Evolutionary conservation across 306 rosid genomes (phyloP).

Genomic region (Betula pendula): DNA sequence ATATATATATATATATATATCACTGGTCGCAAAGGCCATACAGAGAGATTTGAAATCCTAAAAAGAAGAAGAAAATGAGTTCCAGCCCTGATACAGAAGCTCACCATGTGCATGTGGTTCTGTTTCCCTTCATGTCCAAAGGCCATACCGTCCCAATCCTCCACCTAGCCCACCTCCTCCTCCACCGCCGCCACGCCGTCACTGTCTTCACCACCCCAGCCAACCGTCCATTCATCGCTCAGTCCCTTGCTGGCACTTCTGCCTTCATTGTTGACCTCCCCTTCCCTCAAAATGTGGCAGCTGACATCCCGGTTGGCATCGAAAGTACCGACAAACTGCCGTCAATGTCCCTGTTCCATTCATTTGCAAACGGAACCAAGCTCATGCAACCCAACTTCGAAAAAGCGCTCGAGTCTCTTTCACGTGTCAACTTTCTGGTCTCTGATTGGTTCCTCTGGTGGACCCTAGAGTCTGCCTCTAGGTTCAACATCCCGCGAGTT

Average conservation of each 20-base stretch:
- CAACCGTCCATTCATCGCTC: conserved; percentile 35
- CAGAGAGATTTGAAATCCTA: too few relatives aligned
- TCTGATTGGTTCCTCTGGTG: conserved; percentile 56
- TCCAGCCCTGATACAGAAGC: background rate
- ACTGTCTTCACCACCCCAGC: conserved; percentile 45
- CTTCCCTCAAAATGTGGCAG: conserved; percentile 26
- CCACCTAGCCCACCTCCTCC: conserved; percentile 42
- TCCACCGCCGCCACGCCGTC: conserved; percentile 23
- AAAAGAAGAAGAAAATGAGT: conserved; percentile 21
- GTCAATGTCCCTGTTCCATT: conserved; percentile 19
- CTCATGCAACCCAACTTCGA: conserved; percentile 46
- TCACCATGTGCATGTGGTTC: conserved; percentile 34
- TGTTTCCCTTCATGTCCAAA: conserved; percentile 57
- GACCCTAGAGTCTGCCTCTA: conserved; percentile 44
- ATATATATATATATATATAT: too few relatives aligned
- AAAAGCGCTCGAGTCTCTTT: conserved; percentile 20
- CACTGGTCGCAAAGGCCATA: too few relatives aligned
- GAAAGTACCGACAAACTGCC: conserved; percentile 38
- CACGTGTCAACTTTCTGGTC: conserved; percentile 39
- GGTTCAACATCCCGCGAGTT: conserved; percentile 28
- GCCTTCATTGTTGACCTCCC: conserved; percentile 32
- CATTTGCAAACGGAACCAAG: conserved; percentile 32
- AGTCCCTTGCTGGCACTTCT: conserved; percentile 25
- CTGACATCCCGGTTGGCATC: conserved; percentile 35
- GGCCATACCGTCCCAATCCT: conserved; percentile 58